A percentile compares a stretch with the other conserved stretches of the same genome.
These are phyloP conservation scores for Coemansia sp. DNA, from an alignment of 192 early-diverging fungal genomes.

Conservation along the genomic window DNA sequence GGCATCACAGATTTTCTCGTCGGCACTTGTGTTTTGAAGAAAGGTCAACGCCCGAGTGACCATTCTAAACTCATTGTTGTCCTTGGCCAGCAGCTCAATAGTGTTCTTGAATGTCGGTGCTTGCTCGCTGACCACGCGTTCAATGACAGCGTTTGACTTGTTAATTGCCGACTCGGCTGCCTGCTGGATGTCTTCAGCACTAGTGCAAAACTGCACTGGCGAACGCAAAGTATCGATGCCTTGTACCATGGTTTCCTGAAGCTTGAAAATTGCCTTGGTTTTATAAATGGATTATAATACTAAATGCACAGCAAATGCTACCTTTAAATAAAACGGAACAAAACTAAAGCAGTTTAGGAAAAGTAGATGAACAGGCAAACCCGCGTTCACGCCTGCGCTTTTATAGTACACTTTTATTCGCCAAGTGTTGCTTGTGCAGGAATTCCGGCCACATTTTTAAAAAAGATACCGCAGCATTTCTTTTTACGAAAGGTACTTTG, in stretches of 20 bases:
- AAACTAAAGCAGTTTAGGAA: not conserved
- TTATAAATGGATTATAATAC: not conserved
- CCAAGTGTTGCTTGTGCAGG: not conserved
- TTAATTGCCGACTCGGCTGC: not conserved
- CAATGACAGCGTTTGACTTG: not conserved
- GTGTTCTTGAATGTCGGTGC: conserved; percentile 9
- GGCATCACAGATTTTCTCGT: conserved; percentile 61
- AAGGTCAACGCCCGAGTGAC: not conserved
- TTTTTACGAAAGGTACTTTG: not conserved
- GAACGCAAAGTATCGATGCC: not conserved
- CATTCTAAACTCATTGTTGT: not conserved
- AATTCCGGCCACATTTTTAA: not conserved
- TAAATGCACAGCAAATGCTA: too few relatives aligned
- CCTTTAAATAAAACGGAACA: too few relatives aligned
- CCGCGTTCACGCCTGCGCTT: not conserved
- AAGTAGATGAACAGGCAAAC: not conserved
- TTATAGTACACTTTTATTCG: too few relatives aligned
- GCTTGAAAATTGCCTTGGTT: not conserved
- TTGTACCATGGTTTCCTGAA: not conserved
- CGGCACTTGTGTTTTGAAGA: conserved; percentile 34
- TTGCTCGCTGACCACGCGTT: not conserved
- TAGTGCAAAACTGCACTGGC: not conserved
- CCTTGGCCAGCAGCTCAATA: conserved; percentile 2
- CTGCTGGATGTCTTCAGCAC: conserved; percentile 3
- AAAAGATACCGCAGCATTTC: not conserved